Conservation (phyloP, 2,329 filamentous ascomycete species). For the Kalmusia sp. region DNA sequence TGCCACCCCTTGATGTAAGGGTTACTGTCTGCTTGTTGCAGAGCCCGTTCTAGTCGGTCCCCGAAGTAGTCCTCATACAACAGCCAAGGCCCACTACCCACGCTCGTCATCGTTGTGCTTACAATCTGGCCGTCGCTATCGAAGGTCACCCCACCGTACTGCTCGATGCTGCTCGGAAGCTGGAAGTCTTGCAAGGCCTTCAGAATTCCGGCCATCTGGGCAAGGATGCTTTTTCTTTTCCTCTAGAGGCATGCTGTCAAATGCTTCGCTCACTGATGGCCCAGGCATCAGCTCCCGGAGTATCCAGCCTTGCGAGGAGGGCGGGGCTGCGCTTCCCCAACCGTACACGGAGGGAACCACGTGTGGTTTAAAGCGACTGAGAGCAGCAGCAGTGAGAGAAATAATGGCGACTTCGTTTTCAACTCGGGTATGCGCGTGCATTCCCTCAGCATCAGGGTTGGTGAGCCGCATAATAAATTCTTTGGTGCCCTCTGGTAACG, state of each 20-base stretch:
- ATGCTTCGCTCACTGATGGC: slow-evolving; percentile 24
- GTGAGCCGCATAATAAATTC: slow-evolving; percentile 43
- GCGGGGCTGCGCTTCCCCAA: slow-evolving; percentile 30
- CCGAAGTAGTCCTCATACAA: slow-evolving; percentile 36
- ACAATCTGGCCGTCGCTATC: slow-evolving; percentile 37
- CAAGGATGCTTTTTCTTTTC: slow-evolving; percentile 36
- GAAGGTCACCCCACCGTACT: slow-evolving; percentile 43
- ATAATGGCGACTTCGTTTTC: slow-evolving; percentile 31
- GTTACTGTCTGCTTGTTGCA: slow-evolving; percentile 33
- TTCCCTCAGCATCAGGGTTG: slow-evolving; percentile 42
- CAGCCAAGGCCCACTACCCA: slow-evolving; percentile 40
- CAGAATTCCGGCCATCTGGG: slow-evolving; percentile 41
- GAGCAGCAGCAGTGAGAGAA: slow-evolving; percentile 35
- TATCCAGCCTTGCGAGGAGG: slow-evolving; percentile 35
- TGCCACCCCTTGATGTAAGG: slow-evolving; percentile 40
- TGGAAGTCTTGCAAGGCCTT: slow-evolving; percentile 39
- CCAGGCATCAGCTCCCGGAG: slow-evolving; percentile 44
- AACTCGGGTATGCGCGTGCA: slow-evolving; percentile 25
- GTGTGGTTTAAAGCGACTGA: slow-evolving; percentile 27
- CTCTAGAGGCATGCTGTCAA: slow-evolving; percentile 25
- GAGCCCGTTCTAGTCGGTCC: slow-evolving; percentile 30
- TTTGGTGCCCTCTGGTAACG: slow-evolving; percentile 31
- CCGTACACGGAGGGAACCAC: slow-evolving; percentile 42
- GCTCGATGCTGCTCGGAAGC: slow-evolving; percentile 39
- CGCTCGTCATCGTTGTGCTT: slow-evolving; percentile 40